A percentile compares a stretch with the other conserved stretches of the same genome.
phyloP scores from a whole-genome alignment of 352 stramenopile genomes.

The Pythium pyrilobum region DNA sequence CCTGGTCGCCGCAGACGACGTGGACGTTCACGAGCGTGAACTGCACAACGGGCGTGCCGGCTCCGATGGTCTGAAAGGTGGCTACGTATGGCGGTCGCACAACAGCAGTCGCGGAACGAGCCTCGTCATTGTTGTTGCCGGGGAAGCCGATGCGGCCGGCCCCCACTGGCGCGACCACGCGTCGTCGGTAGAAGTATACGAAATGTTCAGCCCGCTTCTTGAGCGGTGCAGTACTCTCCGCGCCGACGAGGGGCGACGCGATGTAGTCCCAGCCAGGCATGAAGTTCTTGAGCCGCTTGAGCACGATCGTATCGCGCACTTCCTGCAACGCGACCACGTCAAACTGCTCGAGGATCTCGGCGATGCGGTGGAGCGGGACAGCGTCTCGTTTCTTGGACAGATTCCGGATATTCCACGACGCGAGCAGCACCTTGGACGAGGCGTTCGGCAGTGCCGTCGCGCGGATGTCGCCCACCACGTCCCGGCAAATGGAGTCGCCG shows the following conservation, averaged over 20 bases:
- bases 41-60: conserved; percentile 16
- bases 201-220: conserved; percentile 41
- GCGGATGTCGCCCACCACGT: conserved; percentile 32
- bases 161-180: conserved; percentile 8
- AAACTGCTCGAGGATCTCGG: conserved; percentile 44
- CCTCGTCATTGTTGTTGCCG: too few relatives aligned
- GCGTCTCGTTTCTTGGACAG: conserved; percentile 44
- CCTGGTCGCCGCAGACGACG: conserved; percentile 15
- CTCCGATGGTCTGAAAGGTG: conserved; percentile 24
- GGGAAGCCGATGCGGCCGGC: not conserved
- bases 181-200: conserved; percentile 49
- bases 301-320: conserved; percentile 52
- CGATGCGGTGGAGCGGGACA: conserved; percentile 37
- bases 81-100: conserved; percentile 40
- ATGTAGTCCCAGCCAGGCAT: conserved; percentile 56
- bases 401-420: conserved; percentile 76
- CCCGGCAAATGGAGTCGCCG: conserved; percentile 18
- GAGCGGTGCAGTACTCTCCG: conserved; percentile 6
- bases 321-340: conserved; percentile 66
- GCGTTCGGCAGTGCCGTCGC: conserved; percentile 23
- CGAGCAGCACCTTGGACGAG: conserved; percentile 31
- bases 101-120: conserved; percentile 5
- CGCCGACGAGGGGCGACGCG: conserved; percentile 35
- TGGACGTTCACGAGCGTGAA: conserved; percentile 36
- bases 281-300: conserved; percentile 51